Conservation (phyloP, 352 stramenopile species). For the Phytopythium sindhum region DNA sequence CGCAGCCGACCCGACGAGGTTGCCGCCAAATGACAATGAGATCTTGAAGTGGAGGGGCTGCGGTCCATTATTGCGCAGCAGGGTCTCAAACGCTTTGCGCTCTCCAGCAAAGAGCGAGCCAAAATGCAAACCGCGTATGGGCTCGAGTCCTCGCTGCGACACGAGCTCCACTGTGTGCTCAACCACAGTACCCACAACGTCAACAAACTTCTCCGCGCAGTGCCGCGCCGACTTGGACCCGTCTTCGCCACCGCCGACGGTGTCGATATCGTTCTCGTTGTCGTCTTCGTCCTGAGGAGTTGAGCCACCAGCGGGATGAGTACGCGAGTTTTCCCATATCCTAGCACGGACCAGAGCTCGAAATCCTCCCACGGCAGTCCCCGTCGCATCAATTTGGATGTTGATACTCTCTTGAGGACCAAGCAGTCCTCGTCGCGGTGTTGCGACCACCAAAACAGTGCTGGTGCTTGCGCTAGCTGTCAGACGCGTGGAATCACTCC, state of each 20-base stretch:
- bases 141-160: constrained; percentile 34
- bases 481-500: background rate
- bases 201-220: constrained; percentile 61
- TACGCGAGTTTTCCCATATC: constrained; percentile 24
- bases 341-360: constrained; percentile 39
- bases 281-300: background rate
- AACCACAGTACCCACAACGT: constrained; percentile 76
- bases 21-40: constrained; percentile 40
- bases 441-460: constrained; percentile 5
- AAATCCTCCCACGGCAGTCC: constrained; percentile 33
- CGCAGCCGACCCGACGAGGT: background rate
- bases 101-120: constrained; percentile 72
- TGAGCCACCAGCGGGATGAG: background rate
- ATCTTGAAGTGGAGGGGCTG: constrained; percentile 62
- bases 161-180: constrained; percentile 87
- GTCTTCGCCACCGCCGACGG: constrained; percentile 6
- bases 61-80: constrained; percentile 78
- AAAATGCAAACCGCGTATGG: constrained; percentile 58
- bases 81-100: constrained; percentile 45
- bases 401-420: constrained; percentile 26
- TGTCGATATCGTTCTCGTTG: constrained; percentile 12
- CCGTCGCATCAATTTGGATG: constrained; percentile 46
- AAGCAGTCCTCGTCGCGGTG: constrained; percentile 30
- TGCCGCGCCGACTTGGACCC: background rate
- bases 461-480: constrained; percentile 3